A percentile compares a stretch with the other conserved stretches of the same genome.
These are phyloP conservation scores for Phytophthora kernoviae DNA, from an alignment of 352 stramenopile species.

Conservation along the genomic window DNA sequence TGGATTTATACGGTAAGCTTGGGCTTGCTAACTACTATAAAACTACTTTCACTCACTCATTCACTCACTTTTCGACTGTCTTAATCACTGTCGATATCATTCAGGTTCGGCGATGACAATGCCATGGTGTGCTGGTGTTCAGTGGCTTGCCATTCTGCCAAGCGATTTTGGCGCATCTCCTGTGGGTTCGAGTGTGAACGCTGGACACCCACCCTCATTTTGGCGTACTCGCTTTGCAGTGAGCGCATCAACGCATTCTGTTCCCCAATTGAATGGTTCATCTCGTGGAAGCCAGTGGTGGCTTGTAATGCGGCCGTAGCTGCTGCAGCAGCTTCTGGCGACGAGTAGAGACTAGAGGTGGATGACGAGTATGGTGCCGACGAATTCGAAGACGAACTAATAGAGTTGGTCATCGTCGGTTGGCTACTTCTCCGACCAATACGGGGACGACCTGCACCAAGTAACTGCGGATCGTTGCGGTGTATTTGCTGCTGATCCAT, in stretches of 20 bases:
- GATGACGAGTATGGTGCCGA: conserved; percentile 22
- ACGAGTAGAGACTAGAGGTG: conserved; percentile 30
- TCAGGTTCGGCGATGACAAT: conserved; percentile 14
- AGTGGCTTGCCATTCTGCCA: conserved; percentile 22
- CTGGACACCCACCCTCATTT: conserved; percentile 17
- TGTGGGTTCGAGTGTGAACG: conserved; percentile 25
- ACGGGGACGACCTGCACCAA: conserved; percentile 8
- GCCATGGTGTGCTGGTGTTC: conserved; percentile 11
- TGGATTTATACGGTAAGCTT: conserved; percentile 24
- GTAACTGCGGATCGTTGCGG: conserved; percentile 21
- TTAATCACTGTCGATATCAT: conserved; percentile 29
- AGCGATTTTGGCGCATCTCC: conserved; percentile 24
- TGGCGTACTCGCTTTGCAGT: conserved; percentile 36
- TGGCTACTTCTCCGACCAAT: conserved; percentile 34
- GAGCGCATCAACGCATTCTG: conserved; percentile 57
- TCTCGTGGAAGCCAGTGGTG: conserved; percentile 40
- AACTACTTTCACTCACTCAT: conserved; percentile 1
- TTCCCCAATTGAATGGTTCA: conserved; percentile 63
- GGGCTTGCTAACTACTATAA: conserved; percentile 1
- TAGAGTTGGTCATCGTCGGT: conserved; percentile 22
- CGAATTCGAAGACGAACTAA: conserved; percentile 26
- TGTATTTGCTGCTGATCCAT: conserved; percentile 25
- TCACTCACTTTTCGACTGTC: conserved; percentile 8
- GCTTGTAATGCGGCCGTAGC: conserved; percentile 31
- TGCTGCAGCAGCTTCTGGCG: conserved; percentile 19